Conservation (phyloP, 2,329 filamentous ascomycete species). For the Stagonosporopsis vannaccii region DNA sequence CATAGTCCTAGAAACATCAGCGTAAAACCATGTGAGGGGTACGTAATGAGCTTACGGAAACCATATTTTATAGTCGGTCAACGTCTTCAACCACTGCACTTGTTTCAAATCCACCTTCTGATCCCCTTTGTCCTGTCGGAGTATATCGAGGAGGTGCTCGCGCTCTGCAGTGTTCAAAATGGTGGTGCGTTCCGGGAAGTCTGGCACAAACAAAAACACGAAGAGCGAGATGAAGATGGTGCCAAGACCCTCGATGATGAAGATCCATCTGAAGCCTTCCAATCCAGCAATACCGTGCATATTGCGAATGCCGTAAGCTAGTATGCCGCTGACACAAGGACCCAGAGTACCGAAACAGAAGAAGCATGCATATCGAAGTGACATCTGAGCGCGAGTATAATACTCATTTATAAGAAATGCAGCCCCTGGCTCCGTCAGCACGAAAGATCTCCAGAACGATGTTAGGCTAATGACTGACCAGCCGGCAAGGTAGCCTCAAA, state of each 20-base stretch:
- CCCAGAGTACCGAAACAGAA: slow-evolving; percentile 62
- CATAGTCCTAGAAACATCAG: slow-evolving; percentile 30
- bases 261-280: slow-evolving; percentile 55
- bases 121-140: slow-evolving; percentile 56
- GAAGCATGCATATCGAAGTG: slow-evolving; percentile 61
- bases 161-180: slow-evolving; percentile 60
- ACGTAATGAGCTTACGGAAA: slow-evolving; percentile 60
- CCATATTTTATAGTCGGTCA: slow-evolving; percentile 65
- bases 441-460: neutral
- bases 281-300: slow-evolving; percentile 38
- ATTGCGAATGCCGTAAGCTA: slow-evolving; percentile 54
- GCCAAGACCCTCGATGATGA: slow-evolving; percentile 66
- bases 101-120: slow-evolving; percentile 56
- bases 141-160: slow-evolving; percentile 60
- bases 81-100: slow-evolving; percentile 55
- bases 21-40: slow-evolving; percentile 32
- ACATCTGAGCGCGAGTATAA: slow-evolving; percentile 62
- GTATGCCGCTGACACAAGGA: slow-evolving; percentile 63
- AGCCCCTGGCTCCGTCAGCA: slow-evolving; percentile 29
- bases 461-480: slow-evolving; percentile 17
- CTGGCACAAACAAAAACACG: slow-evolving; percentile 61
- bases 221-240: slow-evolving; percentile 58
- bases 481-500: slow-evolving; percentile 44
- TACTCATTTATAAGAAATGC: slow-evolving; percentile 40
- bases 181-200: slow-evolving; percentile 59